phyloP scores from a whole-genome alignment of 2,329 filamentous ascomycete species.

The Aspergillus puulaauensis region DNA sequence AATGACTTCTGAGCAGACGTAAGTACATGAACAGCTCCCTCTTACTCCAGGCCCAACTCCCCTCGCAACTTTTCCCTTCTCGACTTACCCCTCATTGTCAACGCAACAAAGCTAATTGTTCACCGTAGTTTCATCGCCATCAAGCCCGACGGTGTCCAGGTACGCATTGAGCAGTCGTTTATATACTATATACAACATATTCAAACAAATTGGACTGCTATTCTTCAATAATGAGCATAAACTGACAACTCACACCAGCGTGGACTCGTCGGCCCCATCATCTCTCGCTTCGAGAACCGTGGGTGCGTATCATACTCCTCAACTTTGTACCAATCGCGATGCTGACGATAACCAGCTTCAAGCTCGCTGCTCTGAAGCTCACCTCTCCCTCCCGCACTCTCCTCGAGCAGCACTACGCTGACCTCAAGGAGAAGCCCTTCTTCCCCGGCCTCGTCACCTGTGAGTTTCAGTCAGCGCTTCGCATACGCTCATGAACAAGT shows the following conservation, averaged over 20 bases:
- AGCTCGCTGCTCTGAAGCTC: constrained; percentile 98
- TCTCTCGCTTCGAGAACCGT: constrained; percentile 95
- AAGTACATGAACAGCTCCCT: constrained; percentile 41
- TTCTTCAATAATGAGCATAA: background rate
- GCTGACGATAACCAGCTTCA: constrained; percentile 65
- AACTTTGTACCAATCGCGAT: background rate
- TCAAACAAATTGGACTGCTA: constrained; percentile 1
- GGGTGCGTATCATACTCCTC: constrained; percentile 59
- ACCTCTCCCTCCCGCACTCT: constrained; percentile 84
- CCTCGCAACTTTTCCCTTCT: background rate
- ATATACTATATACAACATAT: background rate
- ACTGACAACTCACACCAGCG: constrained; percentile 59
- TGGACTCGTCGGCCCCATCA: constrained; percentile 96
- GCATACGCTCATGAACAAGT: background rate
- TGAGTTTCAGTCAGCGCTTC: constrained; percentile 48
- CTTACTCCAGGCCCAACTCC: background rate
- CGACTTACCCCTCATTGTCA: constrained; percentile 17
- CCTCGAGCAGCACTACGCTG: constrained; percentile 96
- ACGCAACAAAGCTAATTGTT: constrained; percentile 33
- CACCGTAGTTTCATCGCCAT: constrained; percentile 92
- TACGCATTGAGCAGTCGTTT: constrained; percentile 44
- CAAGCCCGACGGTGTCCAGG: constrained; percentile 99
- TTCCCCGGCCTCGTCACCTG: constrained; percentile 91
- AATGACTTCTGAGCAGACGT: constrained; percentile 88
- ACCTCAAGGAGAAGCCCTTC: constrained; percentile 93